phyloP scores from a whole-genome alignment of 2,329 filamentous ascomycete species.

The Huntiella omanensis region DNA sequence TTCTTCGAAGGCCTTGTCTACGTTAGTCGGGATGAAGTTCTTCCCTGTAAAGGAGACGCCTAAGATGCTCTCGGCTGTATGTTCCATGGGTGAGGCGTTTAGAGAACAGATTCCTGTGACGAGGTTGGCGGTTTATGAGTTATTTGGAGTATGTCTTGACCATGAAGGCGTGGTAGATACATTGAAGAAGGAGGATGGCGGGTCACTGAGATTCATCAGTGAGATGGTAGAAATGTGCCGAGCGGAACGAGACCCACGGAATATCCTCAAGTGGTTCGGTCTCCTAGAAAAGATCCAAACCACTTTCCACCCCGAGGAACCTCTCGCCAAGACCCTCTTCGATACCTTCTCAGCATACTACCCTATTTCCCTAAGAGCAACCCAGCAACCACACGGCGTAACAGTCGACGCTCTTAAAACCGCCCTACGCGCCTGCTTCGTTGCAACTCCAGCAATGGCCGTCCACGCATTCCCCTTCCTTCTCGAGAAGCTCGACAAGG shows the following conservation, averaged over 20 bases:
- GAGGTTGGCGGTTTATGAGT: slow-evolving; percentile 31
- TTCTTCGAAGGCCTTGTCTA: slow-evolving; percentile 31
- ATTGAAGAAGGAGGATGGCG: slow-evolving; percentile 21
- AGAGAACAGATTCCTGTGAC: slow-evolving; percentile 32
- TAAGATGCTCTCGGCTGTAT: slow-evolving; percentile 30
- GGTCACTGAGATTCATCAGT: slow-evolving; percentile 26
- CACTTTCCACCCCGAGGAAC: slow-evolving; percentile 25
- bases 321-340: slow-evolving; percentile 31
- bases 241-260: slow-evolving; percentile 37
- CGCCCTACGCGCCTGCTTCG: slow-evolving; percentile 34
- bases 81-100: slow-evolving; percentile 37
- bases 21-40: slow-evolving; percentile 28
- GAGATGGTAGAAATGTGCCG: slow-evolving; percentile 32
- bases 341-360: slow-evolving; percentile 40
- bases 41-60: slow-evolving; percentile 30
- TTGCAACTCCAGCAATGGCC: slow-evolving; percentile 28
- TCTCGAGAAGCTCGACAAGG: slow-evolving; percentile 37
- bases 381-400: slow-evolving; percentile 28
- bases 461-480: slow-evolving; percentile 32
- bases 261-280: slow-evolving; percentile 37
- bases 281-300: slow-evolving; percentile 27
- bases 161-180: slow-evolving; percentile 25
- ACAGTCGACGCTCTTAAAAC: slow-evolving; percentile 38
- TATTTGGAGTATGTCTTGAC: slow-evolving; percentile 27
- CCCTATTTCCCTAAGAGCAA: slow-evolving; percentile 36